These are phyloP conservation scores for Aspergillus biplanus DNA, from an alignment of 495 filamentous ascomycete genomes.

Conservation along the genomic window DNA sequence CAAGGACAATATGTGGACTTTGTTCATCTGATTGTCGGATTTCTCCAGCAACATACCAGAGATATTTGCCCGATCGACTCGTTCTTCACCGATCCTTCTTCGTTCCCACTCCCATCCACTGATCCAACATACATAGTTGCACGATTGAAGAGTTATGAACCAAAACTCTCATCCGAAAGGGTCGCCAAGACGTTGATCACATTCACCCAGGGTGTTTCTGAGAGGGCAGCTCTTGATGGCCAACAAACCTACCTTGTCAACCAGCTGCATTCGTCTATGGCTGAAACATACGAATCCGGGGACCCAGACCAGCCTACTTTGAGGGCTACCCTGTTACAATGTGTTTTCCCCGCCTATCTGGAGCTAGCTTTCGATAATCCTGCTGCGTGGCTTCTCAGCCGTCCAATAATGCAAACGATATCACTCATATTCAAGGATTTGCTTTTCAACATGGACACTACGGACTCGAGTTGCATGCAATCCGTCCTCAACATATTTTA, in stretches of 20 bases:
- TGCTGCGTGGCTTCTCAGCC: slow-evolving; percentile 61
- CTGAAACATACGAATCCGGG: slow-evolving; percentile 51
- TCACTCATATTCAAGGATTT: slow-evolving; percentile 49
- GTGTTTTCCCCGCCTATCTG: slow-evolving; percentile 69
- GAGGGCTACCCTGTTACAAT: slow-evolving; percentile 58
- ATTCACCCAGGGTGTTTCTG: slow-evolving; percentile 67
- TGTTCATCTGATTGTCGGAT: slow-evolving; percentile 64
- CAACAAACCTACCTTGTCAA: slow-evolving; percentile 61
- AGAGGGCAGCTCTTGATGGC: slow-evolving; percentile 63
- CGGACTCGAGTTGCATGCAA: slow-evolving; percentile 43
- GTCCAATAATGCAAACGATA: slow-evolving; percentile 58
- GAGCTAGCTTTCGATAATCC: slow-evolving; percentile 51
- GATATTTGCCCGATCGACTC: slow-evolving; percentile 64
- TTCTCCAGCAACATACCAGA: slow-evolving; percentile 66
- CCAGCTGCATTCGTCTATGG: slow-evolving; percentile 62
- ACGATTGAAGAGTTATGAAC: slow-evolving; percentile 64
- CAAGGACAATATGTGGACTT: slow-evolving; percentile 68
- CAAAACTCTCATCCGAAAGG: slow-evolving; percentile 56
- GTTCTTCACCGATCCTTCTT: slow-evolving; percentile 68
- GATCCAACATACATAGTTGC: slow-evolving; percentile 74
- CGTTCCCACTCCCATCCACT: slow-evolving; percentile 65
- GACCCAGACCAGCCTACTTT: slow-evolving; percentile 51
- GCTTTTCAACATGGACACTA: slow-evolving; percentile 53
- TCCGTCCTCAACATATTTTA: slow-evolving; percentile 49
- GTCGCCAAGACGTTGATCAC: slow-evolving; percentile 59